phyloP scores from a whole-genome alignment of 441 rosid species.

The Breynia disticha region DNA sequence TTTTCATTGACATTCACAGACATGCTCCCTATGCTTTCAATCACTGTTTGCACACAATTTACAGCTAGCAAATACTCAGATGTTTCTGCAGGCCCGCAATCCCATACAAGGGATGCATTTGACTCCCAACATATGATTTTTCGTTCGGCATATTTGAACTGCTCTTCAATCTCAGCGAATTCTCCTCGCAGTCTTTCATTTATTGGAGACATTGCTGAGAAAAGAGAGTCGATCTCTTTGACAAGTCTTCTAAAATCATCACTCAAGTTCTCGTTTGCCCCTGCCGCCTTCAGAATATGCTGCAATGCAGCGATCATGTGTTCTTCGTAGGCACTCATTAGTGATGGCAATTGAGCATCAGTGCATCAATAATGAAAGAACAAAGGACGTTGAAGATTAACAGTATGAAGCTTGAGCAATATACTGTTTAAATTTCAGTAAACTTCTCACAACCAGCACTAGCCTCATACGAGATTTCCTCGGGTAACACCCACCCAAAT shows the following conservation, averaged over 20 bases:
- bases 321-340: slow-evolving; percentile 25
- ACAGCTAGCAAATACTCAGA: slow-evolving; percentile 44
- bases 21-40: slow-evolving; percentile 21
- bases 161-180: slow-evolving; percentile 27
- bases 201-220: slow-evolving; percentile 35
- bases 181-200: slow-evolving; percentile 20
- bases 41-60: slow-evolving; percentile 33
- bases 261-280: slow-evolving; percentile 33
- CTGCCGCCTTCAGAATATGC: slow-evolving; percentile 45
- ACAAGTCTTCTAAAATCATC: slow-evolving; percentile 44
- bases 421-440: too few relatives aligned
- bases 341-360: too few relatives aligned
- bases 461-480: too few relatives aligned
- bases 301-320: slow-evolving; percentile 51
- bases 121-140: slow-evolving; percentile 47
- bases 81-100: slow-evolving; percentile 36
- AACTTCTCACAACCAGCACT: too few relatives aligned
- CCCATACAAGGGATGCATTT: slow-evolving; percentile 45
- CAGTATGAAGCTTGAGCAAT: too few relatives aligned
- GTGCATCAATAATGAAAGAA: too few relatives aligned
- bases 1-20: slow-evolving; percentile 19
- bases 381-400: too few relatives aligned
- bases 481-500: too few relatives aligned
- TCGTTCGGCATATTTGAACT: slow-evolving; percentile 33
- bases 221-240: slow-evolving; percentile 39